A percentile compares a stretch with the other conserved stretches of the same genome.
phyloP scores from a whole-genome alignment of 371 early-diverging fungal species.

The Mortierella sp. region DNA sequence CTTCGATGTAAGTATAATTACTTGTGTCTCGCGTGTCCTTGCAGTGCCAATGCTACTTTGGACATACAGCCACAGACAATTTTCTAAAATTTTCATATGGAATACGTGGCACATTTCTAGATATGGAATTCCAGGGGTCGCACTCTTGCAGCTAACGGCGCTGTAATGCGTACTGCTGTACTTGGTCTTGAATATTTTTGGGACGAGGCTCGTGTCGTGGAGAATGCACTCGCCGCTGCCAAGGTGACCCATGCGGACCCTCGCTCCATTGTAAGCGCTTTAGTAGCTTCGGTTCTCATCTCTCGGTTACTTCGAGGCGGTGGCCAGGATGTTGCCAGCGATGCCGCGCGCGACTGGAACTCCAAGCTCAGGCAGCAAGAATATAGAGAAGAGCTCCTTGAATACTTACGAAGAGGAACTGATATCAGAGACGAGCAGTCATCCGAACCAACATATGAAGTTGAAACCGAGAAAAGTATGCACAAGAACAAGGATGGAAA shows the following conservation, averaged over 20 bases:
- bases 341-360: constrained; percentile 58
- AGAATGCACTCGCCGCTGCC: constrained; percentile 69
- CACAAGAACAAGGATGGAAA: constrained; percentile 34
- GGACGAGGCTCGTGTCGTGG: constrained; percentile 71
- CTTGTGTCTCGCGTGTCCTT: background rate
- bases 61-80: too few relatives aligned
- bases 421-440: constrained; percentile 28
- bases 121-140: constrained; percentile 50
- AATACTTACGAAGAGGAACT: constrained; percentile 37
- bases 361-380: constrained; percentile 12
- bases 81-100: background rate
- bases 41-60: background rate
- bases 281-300: constrained; percentile 67
- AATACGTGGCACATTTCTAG: constrained; percentile 6
- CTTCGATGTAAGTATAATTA: constrained; percentile 39
- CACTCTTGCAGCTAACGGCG: constrained; percentile 69
- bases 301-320: constrained; percentile 65
- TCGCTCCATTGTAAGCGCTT: constrained; percentile 71
- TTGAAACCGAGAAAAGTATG: constrained; percentile 14
- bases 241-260: constrained; percentile 79
- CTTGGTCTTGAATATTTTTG: constrained; percentile 72
- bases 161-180: constrained; percentile 72
- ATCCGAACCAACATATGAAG: constrained; percentile 28
- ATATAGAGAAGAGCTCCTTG: constrained; percentile 41
- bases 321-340: constrained; percentile 16